phyloP scores from a whole-genome alignment of 371 early-diverging fungal species.

The Mortierella sp. region DNA sequence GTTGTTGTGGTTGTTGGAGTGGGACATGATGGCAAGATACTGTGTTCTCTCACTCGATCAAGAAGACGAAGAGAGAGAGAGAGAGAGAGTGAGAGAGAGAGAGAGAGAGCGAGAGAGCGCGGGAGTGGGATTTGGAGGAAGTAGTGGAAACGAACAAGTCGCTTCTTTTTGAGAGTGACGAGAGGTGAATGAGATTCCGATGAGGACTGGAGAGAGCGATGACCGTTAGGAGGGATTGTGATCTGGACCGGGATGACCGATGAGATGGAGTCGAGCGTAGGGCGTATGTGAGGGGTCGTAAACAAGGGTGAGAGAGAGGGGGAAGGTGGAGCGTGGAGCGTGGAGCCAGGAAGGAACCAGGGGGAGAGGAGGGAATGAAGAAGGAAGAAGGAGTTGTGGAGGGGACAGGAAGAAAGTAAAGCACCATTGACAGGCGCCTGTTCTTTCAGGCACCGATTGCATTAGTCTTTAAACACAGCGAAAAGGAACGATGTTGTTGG shows the following conservation, averaged over 20 bases:
- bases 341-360: background rate
- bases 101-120: too few species aligned
- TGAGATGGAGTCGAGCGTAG: background rate
- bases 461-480: slow-evolving; percentile 1
- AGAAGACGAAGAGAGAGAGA: background rate
- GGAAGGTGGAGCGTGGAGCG: background rate
- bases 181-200: slow-evolving; percentile 14
- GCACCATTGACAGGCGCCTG: background rate
- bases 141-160: background rate
- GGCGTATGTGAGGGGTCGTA: background rate
- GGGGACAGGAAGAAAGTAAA: background rate
- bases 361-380: background rate
- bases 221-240: background rate
- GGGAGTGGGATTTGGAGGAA: background rate
- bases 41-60: background rate
- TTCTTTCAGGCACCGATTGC: background rate
- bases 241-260: slow-evolving; percentile 5
- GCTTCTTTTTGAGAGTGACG: background rate
- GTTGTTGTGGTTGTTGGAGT: slow-evolving; percentile 9
- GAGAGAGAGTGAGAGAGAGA: background rate
- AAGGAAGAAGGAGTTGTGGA: background rate
- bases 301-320: background rate
- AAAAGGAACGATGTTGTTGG: background rate
- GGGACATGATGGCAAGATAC: slow-evolving; percentile 7
- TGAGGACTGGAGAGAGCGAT: background rate